Percentiles rank a stretch among this genome's conserved stretches.
Evolutionary conservation across 352 stramenopile genomes (phyloP).

Genomic region (Globisporangium nagaii): DNA sequence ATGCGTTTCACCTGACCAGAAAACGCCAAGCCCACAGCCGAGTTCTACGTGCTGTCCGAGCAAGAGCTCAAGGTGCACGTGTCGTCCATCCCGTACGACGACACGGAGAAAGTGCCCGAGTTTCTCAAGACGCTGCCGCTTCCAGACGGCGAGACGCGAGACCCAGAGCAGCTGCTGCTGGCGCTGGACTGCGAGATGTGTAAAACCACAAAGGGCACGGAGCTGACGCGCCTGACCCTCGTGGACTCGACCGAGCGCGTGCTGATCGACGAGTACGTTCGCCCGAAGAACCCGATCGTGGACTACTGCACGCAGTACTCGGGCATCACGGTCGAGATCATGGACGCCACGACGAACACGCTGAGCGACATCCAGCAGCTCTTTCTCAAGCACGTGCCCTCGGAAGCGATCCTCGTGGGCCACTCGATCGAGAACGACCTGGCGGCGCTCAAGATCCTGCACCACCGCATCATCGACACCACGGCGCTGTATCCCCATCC

Average conservation of each 20-base stretch:
- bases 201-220: slow-evolving; percentile 79
- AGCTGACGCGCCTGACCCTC: slow-evolving; percentile 70
- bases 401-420: slow-evolving; percentile 78
- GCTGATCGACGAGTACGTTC: slow-evolving; percentile 77
- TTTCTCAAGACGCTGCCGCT: slow-evolving; percentile 46
- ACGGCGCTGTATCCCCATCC: slow-evolving; percentile 77
- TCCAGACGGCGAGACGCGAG: slow-evolving; percentile 19
- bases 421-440: slow-evolving; percentile 89
- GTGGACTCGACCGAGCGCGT: slow-evolving; percentile 61
- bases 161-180: slow-evolving; percentile 45
- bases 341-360: slow-evolving; percentile 55
- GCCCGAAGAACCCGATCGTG: slow-evolving; percentile 75
- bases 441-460: slow-evolving; percentile 54
- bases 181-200: slow-evolving; percentile 88
- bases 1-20: slow-evolving; percentile 15
- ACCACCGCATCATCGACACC: slow-evolving; percentile 79
- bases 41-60: slow-evolving; percentile 74
- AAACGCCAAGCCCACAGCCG: slow-evolving; percentile 39
- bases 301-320: slow-evolving; percentile 88
- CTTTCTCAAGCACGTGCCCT: slow-evolving; percentile 52
- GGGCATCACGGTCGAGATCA: slow-evolving; percentile 78
- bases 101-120: slow-evolving; percentile 20
- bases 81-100: slow-evolving; percentile 45
- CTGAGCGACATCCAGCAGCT: slow-evolving; percentile 61
- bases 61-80: slow-evolving; percentile 56